A percentile compares a stretch with the other conserved stretches of the same genome.
These are phyloP conservation scores for Geotrichum macrosporum DNA, from an alignment of 1,139 yeast species.

Conservation along the genomic window DNA sequence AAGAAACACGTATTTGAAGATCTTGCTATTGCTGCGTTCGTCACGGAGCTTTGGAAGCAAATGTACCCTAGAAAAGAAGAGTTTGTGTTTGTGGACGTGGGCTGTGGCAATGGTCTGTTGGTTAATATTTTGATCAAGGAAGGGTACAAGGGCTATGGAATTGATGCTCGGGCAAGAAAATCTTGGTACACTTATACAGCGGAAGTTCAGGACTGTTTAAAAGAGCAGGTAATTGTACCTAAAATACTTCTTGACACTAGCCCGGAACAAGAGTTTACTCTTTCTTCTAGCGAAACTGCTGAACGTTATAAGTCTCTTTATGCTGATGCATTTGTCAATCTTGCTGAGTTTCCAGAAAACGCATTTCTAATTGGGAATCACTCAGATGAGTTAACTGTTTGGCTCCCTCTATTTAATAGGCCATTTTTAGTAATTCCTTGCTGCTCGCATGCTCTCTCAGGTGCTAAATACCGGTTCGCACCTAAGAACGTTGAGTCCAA, in stretches of 20 bases:
- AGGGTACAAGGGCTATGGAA: constrained; percentile 78
- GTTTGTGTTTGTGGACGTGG: constrained; percentile 80
- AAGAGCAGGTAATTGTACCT: constrained; percentile 80
- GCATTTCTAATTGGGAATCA: constrained; percentile 92
- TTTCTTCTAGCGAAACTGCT: constrained; percentile 2
- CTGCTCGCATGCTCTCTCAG: constrained; percentile 83
- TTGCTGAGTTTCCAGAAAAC: constrained; percentile 60
- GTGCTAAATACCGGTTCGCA: constrained; percentile 64
- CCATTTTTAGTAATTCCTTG: constrained; percentile 95
- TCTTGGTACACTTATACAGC: constrained; percentile 77
- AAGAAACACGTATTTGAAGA: constrained; percentile 95
- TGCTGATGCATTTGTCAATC: constrained; percentile 57
- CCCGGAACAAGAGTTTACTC: constrained; percentile 40
- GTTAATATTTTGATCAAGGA: constrained; percentile 72
- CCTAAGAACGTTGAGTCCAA: constrained; percentile 42
- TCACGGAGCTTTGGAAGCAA: constrained; percentile 79
- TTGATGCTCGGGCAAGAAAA: constrained; percentile 85
- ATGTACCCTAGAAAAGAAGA: constrained; percentile 47
- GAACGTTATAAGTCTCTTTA: constrained; percentile 37
- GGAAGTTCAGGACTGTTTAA: constrained; percentile 51
- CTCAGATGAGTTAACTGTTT: constrained; percentile 90
- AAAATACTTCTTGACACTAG: constrained; percentile 62
- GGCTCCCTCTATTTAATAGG: constrained; percentile 84
- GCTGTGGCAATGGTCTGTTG: constrained; percentile 91
- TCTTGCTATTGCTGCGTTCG: constrained; percentile 89